Evolutionary conservation across 164 flowering plant species (phyloP), one percentile per base, ranked within the genome.

Genomic region (Chloranthus sessilifolius): DNA sequence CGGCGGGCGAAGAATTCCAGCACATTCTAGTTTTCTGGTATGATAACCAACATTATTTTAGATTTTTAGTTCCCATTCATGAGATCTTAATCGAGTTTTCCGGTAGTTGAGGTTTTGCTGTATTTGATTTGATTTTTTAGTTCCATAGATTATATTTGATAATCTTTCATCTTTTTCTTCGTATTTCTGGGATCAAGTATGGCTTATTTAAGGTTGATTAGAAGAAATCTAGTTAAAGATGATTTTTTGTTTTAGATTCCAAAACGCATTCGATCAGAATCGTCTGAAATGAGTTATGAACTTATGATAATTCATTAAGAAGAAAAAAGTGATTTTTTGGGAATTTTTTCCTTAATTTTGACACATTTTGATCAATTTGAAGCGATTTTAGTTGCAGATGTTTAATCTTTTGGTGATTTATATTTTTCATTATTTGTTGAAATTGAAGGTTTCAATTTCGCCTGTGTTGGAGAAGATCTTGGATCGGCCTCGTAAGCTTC

Each of bases 21-120:
- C 81, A 3, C 95, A 89, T 68, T 60, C 88, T 29, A 43, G 65
- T 61, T 56, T 89, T 52, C 73, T 89, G 82, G 97, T 88, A 74
- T 10, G 21, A 39, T 7, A 39, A 5, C 14, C 4, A 3, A 7
- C 19, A 7, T 3, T 43, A n/a, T 20, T 43, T 8, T n/a, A 19
- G 8, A 43, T 11, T 39, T n/a, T n/a, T n/a, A n/a, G n/a, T n/a
- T n/a, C n/a, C n/a, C n/a, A n/a, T n/a, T n/a, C n/a, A n/a, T n/a
- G 4, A 14, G 42, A 38, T 38, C 42, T 38, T 38, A n/a, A 5
- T 38, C 19, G 5, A 4, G 5, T 16, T 38, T 38, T 38, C 4
- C n/a, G 8, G 16, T 38, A 3, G 5, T 16, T 38, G 19, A 5
- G 4, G 5, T n/a, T n/a, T n/a, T n/a, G n/a, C n/a, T n/a, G n/a